Evolutionary conservation across 2,329 filamentous ascomycete genomes (phyloP).

Genomic region (Paraphoma sp.): DNA sequence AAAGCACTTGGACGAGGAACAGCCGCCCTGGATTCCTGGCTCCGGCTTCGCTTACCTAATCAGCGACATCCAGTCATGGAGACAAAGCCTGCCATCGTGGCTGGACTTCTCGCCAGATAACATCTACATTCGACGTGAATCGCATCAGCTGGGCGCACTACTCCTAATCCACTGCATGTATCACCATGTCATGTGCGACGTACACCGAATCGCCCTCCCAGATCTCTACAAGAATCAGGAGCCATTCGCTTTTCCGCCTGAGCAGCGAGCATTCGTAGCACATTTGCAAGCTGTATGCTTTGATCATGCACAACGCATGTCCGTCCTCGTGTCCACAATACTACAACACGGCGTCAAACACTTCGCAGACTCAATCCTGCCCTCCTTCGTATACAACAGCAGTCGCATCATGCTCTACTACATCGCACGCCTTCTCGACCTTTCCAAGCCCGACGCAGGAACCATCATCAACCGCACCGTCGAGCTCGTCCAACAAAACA

Average conservation of each 20-base stretch:
- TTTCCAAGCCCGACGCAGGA: slow-evolving; percentile 32
- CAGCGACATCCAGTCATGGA: slow-evolving; percentile 35
- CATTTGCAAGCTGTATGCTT: slow-evolving; percentile 38
- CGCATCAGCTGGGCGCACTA: slow-evolving; percentile 39
- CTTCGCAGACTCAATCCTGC: slow-evolving; percentile 42
- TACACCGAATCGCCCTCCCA: slow-evolving; percentile 39
- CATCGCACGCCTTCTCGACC: slow-evolving; percentile 37
- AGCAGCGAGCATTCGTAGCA: slow-evolving; percentile 32
- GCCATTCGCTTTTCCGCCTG: slow-evolving; percentile 34
- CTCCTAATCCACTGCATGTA: slow-evolving; percentile 45
- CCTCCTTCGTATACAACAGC: slow-evolving; percentile 43
- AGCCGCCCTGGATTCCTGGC: slow-evolving; percentile 35
- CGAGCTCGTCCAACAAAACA: slow-evolving; percentile 41
- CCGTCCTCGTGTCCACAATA: slow-evolving; percentile 33
- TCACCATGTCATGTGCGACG: slow-evolving; percentile 41
- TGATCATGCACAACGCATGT: slow-evolving; percentile 40
- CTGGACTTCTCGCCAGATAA: slow-evolving; percentile 43
- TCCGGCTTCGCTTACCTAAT: slow-evolving; percentile 37
- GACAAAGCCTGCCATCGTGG: slow-evolving; percentile 36
- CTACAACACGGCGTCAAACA: slow-evolving; percentile 41
- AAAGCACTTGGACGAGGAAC: slow-evolving; percentile 41
- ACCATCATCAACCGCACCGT: slow-evolving; percentile 34
- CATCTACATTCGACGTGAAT: slow-evolving; percentile 43
- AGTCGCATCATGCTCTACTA: slow-evolving; percentile 44
- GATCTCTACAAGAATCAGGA: slow-evolving; percentile 41